phyloP scores from a whole-genome alignment of 345 rosid genomes.

The Nephelium lappaceum region DNA sequence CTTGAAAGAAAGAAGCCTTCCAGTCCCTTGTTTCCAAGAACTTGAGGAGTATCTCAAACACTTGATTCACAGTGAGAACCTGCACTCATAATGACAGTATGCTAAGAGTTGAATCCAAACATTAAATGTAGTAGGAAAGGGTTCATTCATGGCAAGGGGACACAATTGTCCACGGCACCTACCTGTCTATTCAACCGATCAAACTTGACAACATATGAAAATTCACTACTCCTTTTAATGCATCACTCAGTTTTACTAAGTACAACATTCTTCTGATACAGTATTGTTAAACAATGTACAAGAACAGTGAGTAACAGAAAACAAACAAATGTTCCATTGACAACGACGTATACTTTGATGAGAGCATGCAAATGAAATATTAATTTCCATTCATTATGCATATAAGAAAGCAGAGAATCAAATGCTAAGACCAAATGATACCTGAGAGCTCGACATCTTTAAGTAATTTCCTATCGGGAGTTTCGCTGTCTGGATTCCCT shows the following conservation, averaged over 20 bases:
- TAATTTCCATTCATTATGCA: neutral
- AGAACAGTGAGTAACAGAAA: too few species aligned
- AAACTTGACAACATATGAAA: neutral
- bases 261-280: neutral
- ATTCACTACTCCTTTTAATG: neutral
- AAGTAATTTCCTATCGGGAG: constrained; percentile 85
- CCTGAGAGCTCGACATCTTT: constrained; percentile 99
- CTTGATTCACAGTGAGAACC: constrained; percentile 98
- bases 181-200: too few species aligned
- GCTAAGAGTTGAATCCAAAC: neutral
- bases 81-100: constrained; percentile 28
- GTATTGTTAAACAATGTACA: neutral
- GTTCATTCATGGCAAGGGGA: too few species aligned
- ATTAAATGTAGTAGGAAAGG: neutral
- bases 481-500: constrained; percentile 82
- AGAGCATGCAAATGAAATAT: neutral
- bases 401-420: neutral
- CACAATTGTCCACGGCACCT: too few species aligned
- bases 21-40: constrained; percentile 83
- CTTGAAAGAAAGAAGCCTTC: constrained; percentile 86
- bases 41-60: constrained; percentile 83
- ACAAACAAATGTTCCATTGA: neutral
- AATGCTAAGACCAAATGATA: constrained; percentile 22
- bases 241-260: neutral
- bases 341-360: neutral